Percentiles rank a stretch among this genome's conserved stretches.
phyloP scores from a whole-genome alignment of 345 rosid species.

The Cardamine occulta region DNA sequence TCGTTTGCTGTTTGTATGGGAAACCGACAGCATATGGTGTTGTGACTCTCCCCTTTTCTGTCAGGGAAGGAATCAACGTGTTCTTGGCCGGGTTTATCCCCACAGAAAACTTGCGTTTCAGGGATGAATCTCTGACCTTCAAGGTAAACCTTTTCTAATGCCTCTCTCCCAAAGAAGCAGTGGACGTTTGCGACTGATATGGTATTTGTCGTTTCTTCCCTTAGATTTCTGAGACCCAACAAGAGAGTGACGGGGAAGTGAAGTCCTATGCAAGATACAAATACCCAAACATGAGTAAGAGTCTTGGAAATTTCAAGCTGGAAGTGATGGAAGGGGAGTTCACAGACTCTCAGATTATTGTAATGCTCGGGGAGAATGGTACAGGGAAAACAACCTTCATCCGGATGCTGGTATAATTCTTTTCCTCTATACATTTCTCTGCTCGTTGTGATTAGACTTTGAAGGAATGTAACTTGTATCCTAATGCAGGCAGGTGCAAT shows the following conservation, averaged over 20 bases:
- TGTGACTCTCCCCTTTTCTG: slow-evolving; percentile 87
- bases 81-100: slow-evolving; percentile 90
- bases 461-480: no score
- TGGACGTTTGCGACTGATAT: no score
- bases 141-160: slow-evolving; percentile 44
- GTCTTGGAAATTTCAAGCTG: slow-evolving; percentile 74
- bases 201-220: no score
- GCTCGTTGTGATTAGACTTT: no score
- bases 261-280: slow-evolving; percentile 86
- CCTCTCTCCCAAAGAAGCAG: no score
- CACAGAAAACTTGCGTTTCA: slow-evolving; percentile 80
- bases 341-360: slow-evolving; percentile 87
- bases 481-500: slow-evolving; percentile 58
- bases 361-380: slow-evolving; percentile 92
- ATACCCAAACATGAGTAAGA: slow-evolving; percentile 80
- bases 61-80: slow-evolving; percentile 87
- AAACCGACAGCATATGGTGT: slow-evolving; percentile 48
- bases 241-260: slow-evolving; percentile 71
- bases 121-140: slow-evolving; percentile 81
- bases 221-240: slow-evolving; percentile 74
- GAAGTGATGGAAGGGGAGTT: slow-evolving; percentile 84
- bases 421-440: no score
- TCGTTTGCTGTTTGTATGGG: slow-evolving; percentile 76
- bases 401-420: slow-evolving; percentile 63
- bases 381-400: slow-evolving; percentile 95